Percentiles rank a stretch among this genome's conserved stretches.
Evolutionary conservation across 441 rosid genomes (phyloP).

Genomic region (Brassica balearica): DNA sequence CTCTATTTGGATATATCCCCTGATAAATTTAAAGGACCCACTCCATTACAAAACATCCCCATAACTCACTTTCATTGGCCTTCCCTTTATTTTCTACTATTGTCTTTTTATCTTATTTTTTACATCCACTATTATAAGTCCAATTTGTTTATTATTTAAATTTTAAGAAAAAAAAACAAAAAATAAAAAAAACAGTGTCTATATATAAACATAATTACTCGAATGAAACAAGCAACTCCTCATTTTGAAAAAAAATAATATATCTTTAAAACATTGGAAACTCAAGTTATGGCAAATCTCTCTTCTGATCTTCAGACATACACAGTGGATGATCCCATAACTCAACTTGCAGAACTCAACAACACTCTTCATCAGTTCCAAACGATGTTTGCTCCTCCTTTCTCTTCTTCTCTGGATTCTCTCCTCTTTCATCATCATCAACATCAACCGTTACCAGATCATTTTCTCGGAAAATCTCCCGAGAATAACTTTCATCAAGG

Average conservation of each 20-base stretch:
- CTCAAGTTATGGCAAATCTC: slow-evolving; percentile 43
- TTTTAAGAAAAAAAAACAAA: background rate
- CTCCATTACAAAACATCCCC: slow-evolving; percentile 9
- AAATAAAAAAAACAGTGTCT: background rate
- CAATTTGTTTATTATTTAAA: background rate
- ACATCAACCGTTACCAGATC: slow-evolving; percentile 22
- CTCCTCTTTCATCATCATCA: slow-evolving; percentile 37
- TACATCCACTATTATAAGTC: background rate
- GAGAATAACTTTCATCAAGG: slow-evolving; percentile 34
- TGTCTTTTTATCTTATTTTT: background rate
- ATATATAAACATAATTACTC: slow-evolving; percentile 31
- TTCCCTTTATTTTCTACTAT: slow-evolving; percentile 6
- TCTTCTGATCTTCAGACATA: slow-evolving; percentile 40
- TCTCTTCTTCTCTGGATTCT: slow-evolving; percentile 34
- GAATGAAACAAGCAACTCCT: slow-evolving; percentile 18
- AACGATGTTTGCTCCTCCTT: slow-evolving; percentile 36
- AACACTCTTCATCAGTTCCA: slow-evolving; percentile 44
- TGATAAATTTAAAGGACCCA: background rate
- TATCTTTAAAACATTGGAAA: background rate
- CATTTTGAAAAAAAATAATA: background rate
- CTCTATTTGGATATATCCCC: slow-evolving; percentile 10
- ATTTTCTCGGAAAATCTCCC: slow-evolving; percentile 25
- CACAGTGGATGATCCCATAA: slow-evolving; percentile 43
- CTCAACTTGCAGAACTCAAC: slow-evolving; percentile 44
- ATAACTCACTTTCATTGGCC: slow-evolving; percentile 7